Base-by-base conservation (phyloP, 2,329 filamentous ascomycete genomes). In the Ciborinia camelliae region DNA sequence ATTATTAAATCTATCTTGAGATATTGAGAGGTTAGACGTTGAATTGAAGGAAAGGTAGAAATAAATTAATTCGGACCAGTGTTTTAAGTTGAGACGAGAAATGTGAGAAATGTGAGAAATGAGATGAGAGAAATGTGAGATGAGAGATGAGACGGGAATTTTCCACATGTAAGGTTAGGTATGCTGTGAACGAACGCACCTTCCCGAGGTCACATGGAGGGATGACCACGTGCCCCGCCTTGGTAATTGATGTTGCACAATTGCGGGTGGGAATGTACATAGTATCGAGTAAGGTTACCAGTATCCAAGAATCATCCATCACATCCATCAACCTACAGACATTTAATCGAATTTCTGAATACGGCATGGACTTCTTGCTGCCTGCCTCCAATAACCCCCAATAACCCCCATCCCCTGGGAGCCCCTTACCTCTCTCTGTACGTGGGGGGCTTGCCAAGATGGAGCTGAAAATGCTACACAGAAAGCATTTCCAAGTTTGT, bases 401-500 rank as follows among this genome's bases (percentile, higher is more conserved):
- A n/a, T n/a, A n/a, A 32, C n/a, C 54, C 41, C 54, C 41, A 45
- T 47, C 4, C 20, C 28, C 28, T 32, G 32, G 43, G 32, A 35
- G 9, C 28, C 48, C 50, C 50, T 52, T 52, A 52, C 30, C 18
- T 7, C n/a, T 47, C 18, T 7, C n/a, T 47, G 18, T 63, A 26
- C 50, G 14, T 37, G 60, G 30, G 39, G 32, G 41, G 28, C 35
- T 26, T 35, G 60, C 50, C 60, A 55, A 63, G 60, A 18, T 55
- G 14, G 41, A 63, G 60, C 60, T 63, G 60, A 63, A 52, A 60
- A 37, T 47, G 30, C n/a, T 15, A 37, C 43, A 60, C 57, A 60
- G 15, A 14, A 35, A 48, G 32, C 30, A 18, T 48, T n/a, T 28
- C 30, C 32, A 47, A 23, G 3, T 7, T 32, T 20, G 20, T 47